These are phyloP conservation scores for Cicer arietinum DNA, from an alignment of 306 rosid species.

Conservation along the genomic window DNA sequence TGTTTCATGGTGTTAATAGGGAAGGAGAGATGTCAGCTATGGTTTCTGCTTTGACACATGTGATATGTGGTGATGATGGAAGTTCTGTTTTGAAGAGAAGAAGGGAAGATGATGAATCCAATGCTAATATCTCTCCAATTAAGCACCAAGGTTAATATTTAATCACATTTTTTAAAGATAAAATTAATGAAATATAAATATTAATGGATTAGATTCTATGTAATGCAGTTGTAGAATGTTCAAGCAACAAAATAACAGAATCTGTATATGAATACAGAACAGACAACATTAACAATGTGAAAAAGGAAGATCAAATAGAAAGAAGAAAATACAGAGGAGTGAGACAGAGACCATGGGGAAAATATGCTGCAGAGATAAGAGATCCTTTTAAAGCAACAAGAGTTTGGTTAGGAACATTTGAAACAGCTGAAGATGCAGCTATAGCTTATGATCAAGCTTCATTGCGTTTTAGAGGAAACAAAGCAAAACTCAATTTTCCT, in stretches of 20 bases:
- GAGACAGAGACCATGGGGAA: slow-evolving; percentile 81
- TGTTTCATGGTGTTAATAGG: slow-evolving; percentile 44
- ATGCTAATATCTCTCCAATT: slow-evolving; percentile 44
- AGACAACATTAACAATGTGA: slow-evolving; percentile 4
- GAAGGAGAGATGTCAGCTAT: slow-evolving; percentile 61
- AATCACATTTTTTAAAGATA: neutral
- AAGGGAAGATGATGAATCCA: slow-evolving; percentile 43
- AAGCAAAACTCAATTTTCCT: slow-evolving; percentile 74
- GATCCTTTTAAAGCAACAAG: slow-evolving; percentile 66
- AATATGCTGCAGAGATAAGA: slow-evolving; percentile 77
- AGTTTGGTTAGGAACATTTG: slow-evolving; percentile 74
- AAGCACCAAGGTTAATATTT: slow-evolving; percentile 17
- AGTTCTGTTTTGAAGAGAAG: slow-evolving; percentile 48
- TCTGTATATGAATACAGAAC: slow-evolving; percentile 51
- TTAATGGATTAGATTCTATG: slow-evolving; percentile 4
- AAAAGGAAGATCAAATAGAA: slow-evolving; percentile 32
- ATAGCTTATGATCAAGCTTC: slow-evolving; percentile 70
- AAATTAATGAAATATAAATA: neutral
- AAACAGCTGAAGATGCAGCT: slow-evolving; percentile 65
- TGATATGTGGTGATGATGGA: slow-evolving; percentile 44
- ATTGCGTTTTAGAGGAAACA: slow-evolving; percentile 65
- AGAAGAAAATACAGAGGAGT: slow-evolving; percentile 74
- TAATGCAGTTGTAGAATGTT: slow-evolving; percentile 30
- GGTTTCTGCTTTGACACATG: slow-evolving; percentile 56
- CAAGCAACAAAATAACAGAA: slow-evolving; percentile 14